Percentiles rank a stretch among this genome's conserved stretches.
Evolutionary conservation across 352 stramenopile species (phyloP).

Genomic region (Phytophthora hybrid): DNA sequence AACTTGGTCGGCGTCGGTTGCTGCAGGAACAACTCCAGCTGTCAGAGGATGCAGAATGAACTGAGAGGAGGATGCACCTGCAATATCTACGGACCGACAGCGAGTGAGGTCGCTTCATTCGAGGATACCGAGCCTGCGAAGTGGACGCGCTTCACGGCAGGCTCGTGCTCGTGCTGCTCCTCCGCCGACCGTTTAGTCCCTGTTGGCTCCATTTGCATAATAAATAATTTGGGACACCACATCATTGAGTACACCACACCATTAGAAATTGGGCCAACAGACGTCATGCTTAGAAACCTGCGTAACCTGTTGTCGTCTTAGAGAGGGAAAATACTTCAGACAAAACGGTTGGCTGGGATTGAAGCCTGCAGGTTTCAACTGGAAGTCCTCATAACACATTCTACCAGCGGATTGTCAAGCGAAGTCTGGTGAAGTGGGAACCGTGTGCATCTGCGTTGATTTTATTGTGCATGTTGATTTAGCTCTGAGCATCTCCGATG

Average conservation of each 20-base stretch:
- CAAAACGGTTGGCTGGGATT: no score
- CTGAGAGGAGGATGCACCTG: background rate
- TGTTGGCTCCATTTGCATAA: slow-evolving; percentile 40
- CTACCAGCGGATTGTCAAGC: background rate
- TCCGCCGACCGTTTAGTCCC: slow-evolving; percentile 19
- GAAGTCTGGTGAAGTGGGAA: background rate
- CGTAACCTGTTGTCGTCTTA: no score
- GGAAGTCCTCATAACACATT: no score
- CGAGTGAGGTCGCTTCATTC: slow-evolving; percentile 62
- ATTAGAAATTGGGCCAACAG: background rate
- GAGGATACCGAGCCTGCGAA: slow-evolving; percentile 56
- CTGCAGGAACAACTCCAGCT: slow-evolving; percentile 26
- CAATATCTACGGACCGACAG: slow-evolving; percentile 54
- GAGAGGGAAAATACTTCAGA: no score
- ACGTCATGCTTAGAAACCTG: no score
- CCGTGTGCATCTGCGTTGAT: no score
- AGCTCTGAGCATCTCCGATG: slow-evolving; percentile 11
- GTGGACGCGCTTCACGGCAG: slow-evolving; percentile 65
- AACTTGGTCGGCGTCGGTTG: slow-evolving; percentile 50
- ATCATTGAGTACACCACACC: background rate
- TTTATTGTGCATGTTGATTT: slow-evolving; percentile 1
- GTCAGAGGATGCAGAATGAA: background rate
- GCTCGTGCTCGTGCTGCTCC: slow-evolving; percentile 21
- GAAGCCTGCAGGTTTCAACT: no score
- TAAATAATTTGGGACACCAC: background rate